Conservation (phyloP, 768 basidiomycete species). For the Pleurotus djamor region DNA sequence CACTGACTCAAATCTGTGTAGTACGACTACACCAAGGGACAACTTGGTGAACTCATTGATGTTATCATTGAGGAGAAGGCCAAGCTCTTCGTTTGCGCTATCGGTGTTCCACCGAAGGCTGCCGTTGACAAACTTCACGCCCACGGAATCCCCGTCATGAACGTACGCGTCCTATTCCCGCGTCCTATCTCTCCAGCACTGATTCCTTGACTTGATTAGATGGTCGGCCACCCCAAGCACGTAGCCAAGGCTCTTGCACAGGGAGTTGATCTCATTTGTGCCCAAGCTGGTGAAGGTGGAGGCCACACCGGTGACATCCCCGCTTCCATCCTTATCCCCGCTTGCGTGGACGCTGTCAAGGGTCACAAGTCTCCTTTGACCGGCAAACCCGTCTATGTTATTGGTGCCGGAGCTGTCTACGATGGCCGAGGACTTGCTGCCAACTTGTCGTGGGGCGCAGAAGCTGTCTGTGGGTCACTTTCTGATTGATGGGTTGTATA, state of each 20-base stretch:
- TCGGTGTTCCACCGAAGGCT: conserved; percentile 78
- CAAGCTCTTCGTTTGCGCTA: conserved; percentile 86
- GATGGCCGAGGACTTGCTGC: conserved; percentile 88
- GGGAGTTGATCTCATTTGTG: conserved; percentile 92
- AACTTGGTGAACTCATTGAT: conserved; percentile 78
- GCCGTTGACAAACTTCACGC: conserved; percentile 81
- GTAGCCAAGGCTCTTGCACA: conserved; percentile 76
- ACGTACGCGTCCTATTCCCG: conserved; percentile 24
- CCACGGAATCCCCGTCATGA: conserved; percentile 87
- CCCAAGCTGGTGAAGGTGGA: conserved; percentile 91
- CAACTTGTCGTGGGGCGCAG: conserved; percentile 86
- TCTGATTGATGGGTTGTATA: neutral
- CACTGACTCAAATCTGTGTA: conserved; percentile 18
- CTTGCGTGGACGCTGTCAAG: conserved; percentile 82
- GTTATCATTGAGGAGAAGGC: conserved; percentile 93
- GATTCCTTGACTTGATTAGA: conserved; percentile 30
- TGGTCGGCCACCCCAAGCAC: conserved; percentile 96
- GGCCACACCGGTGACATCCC: conserved; percentile 86
- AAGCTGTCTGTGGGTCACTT: conserved; percentile 71
- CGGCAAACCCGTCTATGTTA: conserved; percentile 79
- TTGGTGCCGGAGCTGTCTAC: conserved; percentile 91
- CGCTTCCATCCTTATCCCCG: conserved; percentile 85
- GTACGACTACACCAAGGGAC: conserved; percentile 90
- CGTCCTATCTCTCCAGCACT: neutral
- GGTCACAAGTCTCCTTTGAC: conserved; percentile 78